Evolutionary conservation across 176 grass and related monocot species (phyloP), one percentile per base, ranked within the genome.

Genomic region (Avena sativa): DNA sequence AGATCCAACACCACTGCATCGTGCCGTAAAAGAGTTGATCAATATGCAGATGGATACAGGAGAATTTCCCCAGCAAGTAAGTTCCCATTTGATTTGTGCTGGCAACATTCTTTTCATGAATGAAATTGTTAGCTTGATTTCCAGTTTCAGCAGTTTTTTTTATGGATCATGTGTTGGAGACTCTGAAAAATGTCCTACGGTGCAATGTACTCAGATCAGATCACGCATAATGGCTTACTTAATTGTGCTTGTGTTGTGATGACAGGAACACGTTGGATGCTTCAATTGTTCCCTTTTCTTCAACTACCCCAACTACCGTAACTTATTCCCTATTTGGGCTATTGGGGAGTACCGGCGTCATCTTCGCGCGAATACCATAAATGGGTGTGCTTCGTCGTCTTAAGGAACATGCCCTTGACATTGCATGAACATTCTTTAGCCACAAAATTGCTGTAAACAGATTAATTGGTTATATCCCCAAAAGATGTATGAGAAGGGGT

Each of bases 251-350:
- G 5, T 16, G 16, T 53, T 21, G 14, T 36, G 17, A 26, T 90
- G 26, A 16, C 63, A 92, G 91, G 91, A 92, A 79, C 88, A 89
- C 4, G 88, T 90, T 47, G 87, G 91, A 21, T 78, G 77, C 74
- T 84, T 84, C 74, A 87, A 92, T 36, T 57, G 63, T 76, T 84
- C 46, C 15, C 46, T 82, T 68, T 70, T 87, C 75, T 89, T 92
- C 71, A 92, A 79, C n/a, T 90, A 92, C 60, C 84, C 91, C 3
- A 88, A 89, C 53, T 92, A 87, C 84, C 83, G 90, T 57, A 83
- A 89, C 83, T 30, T 92, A 19, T 89, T 86, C 44, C 83, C 90
- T 28, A 87, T 89, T 9, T 89, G 90, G 90, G 87, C 83, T 57
- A 72, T 92, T 13, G 78, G 83, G 23, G 90, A 86, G 76, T 92